Evolutionary conservation across 345 rosid genomes (phyloP).

Genomic region (Leavenworthia alabamica): DNA sequence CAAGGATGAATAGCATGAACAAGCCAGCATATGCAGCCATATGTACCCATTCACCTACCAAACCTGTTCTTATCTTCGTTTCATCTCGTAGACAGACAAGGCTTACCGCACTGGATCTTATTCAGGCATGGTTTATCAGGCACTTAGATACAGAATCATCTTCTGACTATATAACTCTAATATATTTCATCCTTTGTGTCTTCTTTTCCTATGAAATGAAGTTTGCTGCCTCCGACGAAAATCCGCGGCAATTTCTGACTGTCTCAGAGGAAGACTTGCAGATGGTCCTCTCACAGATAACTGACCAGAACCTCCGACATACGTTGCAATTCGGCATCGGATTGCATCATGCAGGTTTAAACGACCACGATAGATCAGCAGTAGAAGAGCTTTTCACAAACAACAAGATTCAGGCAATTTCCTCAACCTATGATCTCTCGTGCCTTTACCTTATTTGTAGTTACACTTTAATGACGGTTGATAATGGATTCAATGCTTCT

Average conservation of each 20-base stretch:
- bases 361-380: slow-evolving; percentile 87
- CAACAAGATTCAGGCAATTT: slow-evolving; percentile 88
- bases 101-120: slow-evolving; percentile 94
- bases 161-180: not conserved
- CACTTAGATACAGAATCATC: not conserved
- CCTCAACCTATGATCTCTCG: slow-evolving; percentile 12
- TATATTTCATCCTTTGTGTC: not conserved
- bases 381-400: slow-evolving; percentile 94
- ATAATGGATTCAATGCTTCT: slow-evolving; percentile 12
- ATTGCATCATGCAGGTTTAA: slow-evolving; percentile 93
- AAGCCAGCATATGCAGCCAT: slow-evolving; percentile 99
- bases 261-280: slow-evolving; percentile 83
- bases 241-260: slow-evolving; percentile 80
- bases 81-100: slow-evolving; percentile 98
- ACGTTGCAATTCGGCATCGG: slow-evolving; percentile 97
- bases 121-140: slow-evolving; percentile 55
- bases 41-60: slow-evolving; percentile 90
- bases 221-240: slow-evolving; percentile 96
- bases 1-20: slow-evolving; percentile 97
- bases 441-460: not conserved
- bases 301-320: slow-evolving; percentile 88
- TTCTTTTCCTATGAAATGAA: slow-evolving; percentile 31
- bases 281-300: slow-evolving; percentile 91
- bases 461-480: not conserved
- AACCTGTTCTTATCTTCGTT: slow-evolving; percentile 94